A percentile compares a stretch with the other conserved stretches of the same genome.
phyloP scores from a whole-genome alignment of 495 filamentous ascomycete genomes.

The Elasticomyces elasticus region DNA sequence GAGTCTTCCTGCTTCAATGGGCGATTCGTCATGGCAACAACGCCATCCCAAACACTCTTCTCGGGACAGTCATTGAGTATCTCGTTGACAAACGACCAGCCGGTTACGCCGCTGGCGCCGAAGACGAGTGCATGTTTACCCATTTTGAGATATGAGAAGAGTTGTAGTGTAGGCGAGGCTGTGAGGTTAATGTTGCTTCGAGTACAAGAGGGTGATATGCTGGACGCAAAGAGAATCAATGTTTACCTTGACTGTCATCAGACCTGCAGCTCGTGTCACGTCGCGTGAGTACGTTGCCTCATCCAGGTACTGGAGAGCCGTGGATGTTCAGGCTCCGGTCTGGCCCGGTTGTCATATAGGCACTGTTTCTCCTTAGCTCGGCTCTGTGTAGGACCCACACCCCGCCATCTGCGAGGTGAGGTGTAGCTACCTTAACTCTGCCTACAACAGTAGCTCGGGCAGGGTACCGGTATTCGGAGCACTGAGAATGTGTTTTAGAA shows the following conservation, averaged over 20 bases:
- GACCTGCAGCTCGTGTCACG: neutral
- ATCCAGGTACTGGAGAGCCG: neutral
- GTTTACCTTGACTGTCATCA: neutral
- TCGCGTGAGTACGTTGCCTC: neutral
- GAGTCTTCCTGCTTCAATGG: conserved; percentile 29
- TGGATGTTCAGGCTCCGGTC: neutral
- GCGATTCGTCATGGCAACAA: conserved; percentile 32
- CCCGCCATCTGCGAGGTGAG: neutral
- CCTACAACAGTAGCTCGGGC: too few relatives aligned
- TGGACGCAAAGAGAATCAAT: neutral
- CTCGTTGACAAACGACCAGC: conserved; percentile 31
- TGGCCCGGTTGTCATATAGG: neutral
- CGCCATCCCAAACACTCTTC: conserved; percentile 24
- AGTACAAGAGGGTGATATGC: neutral
- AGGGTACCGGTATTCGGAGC: too few relatives aligned
- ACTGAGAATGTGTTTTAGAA: too few relatives aligned
- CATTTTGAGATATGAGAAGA: neutral
- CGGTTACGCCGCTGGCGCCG: conserved; percentile 28
- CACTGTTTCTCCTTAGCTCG: conserved; percentile 3
- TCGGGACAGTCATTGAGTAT: conserved; percentile 30
- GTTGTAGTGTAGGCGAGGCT: neutral
- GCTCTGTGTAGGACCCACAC: neutral
- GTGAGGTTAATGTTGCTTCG: too few relatives aligned
- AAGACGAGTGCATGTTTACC: conserved; percentile 27
- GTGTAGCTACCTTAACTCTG: neutral